Conservation (phyloP, 2,329 filamentous ascomycete species). For the Epicoccum nigrum region DNA sequence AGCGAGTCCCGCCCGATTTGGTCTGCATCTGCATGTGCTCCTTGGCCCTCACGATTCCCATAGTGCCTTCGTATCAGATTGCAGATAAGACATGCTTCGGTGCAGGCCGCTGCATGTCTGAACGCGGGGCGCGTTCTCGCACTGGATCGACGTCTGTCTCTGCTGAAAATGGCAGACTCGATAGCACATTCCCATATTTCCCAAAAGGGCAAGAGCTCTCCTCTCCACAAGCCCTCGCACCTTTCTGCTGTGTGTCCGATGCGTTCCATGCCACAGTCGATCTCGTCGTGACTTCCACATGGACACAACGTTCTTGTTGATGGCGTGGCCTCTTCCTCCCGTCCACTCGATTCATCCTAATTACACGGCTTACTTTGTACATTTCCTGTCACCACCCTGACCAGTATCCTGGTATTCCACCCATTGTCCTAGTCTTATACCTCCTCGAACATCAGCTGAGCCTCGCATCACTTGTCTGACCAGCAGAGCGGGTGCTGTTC, state of each 20-base stretch:
- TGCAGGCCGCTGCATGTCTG: neutral
- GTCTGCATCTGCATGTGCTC: neutral
- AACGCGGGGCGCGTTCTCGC: neutral
- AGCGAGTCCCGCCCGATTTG: neutral
- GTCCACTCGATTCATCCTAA: constrained; percentile 1
- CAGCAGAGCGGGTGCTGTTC: constrained; percentile 28
- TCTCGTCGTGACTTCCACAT: constrained; percentile 4
- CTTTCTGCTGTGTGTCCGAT: neutral
- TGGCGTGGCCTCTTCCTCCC: neutral
- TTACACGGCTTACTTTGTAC: constrained; percentile 1
- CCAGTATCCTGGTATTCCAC: constrained; percentile 4
- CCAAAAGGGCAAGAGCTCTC: neutral
- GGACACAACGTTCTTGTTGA: neutral
- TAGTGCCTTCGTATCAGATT: neutral
- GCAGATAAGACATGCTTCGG: neutral
- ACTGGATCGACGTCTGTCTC: neutral
- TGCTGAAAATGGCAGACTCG: neutral
- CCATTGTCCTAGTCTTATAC: constrained; percentile 18
- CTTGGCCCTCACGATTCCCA: neutral
- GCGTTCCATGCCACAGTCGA: neutral
- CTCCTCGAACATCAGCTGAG: constrained; percentile 6
- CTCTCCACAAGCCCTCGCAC: neutral
- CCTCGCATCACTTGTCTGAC: constrained; percentile 20
- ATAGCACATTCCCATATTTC: neutral
- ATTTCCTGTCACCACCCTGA: neutral